phyloP scores from a whole-genome alignment of 768 basidiomycete genomes.

The Naganishia friedmannii region DNA sequence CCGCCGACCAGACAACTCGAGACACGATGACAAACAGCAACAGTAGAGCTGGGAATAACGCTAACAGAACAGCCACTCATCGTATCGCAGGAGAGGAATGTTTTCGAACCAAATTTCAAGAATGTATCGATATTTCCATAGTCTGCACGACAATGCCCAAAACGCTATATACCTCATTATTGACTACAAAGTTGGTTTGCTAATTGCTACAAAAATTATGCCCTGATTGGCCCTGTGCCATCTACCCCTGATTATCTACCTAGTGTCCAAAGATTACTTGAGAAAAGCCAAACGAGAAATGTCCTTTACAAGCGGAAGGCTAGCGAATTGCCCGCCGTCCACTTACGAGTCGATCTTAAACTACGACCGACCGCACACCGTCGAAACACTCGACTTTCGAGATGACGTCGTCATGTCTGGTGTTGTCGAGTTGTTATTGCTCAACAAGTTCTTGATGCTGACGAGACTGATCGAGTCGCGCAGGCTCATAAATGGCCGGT shows the following conservation, averaged over 20 bases:
- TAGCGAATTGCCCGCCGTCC: no score
- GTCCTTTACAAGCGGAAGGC: no score
- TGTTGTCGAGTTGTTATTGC: not conserved
- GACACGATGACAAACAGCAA: no score
- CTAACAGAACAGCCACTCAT: not conserved
- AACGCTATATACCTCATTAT: not conserved
- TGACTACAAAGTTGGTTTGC: conserved; percentile 6
- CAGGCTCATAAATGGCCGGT: conserved; percentile 8
- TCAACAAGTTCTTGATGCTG: conserved; percentile 4
- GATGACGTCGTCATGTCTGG: not conserved
- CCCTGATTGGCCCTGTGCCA: not conserved
- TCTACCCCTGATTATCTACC: not conserved
- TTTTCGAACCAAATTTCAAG: not conserved
- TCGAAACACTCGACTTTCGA: conserved; percentile 16
- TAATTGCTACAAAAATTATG: conserved; percentile 5
- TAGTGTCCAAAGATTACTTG: not conserved
- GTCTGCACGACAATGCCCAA: not conserved
- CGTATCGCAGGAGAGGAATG: no score
- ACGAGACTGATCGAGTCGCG: conserved; percentile 12
- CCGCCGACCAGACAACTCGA: no score
- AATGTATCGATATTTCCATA: conserved; percentile 9
- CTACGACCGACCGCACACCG: not conserved
- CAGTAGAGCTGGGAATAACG: no score
- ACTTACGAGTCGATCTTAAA: no score
- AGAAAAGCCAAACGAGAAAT: no score